A percentile compares a stretch with the other conserved stretches of the same genome.
These are phyloP conservation scores for Cladobotryum mycophilum DNA, from an alignment of 2,329 filamentous ascomycete species.

Conservation along the genomic window DNA sequence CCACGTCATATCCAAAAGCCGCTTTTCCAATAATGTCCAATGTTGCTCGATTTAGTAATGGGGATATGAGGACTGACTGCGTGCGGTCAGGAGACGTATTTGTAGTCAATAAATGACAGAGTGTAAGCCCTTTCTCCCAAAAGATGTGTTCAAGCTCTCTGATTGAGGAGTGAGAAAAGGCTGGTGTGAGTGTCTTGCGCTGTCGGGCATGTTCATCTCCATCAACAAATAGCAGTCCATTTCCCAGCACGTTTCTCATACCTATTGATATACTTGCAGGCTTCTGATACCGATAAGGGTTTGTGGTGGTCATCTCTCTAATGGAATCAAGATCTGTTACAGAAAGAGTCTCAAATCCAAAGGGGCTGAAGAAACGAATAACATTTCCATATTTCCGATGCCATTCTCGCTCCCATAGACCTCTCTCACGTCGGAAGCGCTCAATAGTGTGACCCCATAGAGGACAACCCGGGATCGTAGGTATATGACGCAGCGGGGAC, in stretches of 20 bases:
- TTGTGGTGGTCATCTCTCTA: no score
- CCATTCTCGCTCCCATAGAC: slow-evolving; percentile 41
- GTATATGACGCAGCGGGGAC: background rate
- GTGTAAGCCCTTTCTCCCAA: slow-evolving; percentile 24
- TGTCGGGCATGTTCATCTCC: slow-evolving; percentile 11
- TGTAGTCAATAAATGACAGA: slow-evolving; percentile 3
- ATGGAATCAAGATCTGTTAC: no score
- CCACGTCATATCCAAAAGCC: slow-evolving; percentile 15
- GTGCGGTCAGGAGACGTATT: slow-evolving; percentile 8
- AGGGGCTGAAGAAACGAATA: no score
- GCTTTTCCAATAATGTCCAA: slow-evolving; percentile 31
- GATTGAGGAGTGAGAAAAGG: slow-evolving; percentile 28
- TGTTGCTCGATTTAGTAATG: slow-evolving; percentile 20
- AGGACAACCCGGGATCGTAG: slow-evolving; percentile 31
- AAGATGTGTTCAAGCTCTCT: slow-evolving; percentile 29
- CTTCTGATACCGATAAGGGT: no score
- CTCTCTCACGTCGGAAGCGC: slow-evolving; percentile 54
- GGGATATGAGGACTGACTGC: slow-evolving; percentile 8
- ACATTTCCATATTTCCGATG: slow-evolving; percentile 22
- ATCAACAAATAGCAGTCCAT: background rate
- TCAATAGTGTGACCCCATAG: slow-evolving; percentile 58
- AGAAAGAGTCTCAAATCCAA: no score
- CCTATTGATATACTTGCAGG: no score
- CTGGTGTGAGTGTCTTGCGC: slow-evolving; percentile 25
- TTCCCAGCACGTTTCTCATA: background rate